phyloP scores from a whole-genome alignment of 805 yeast genomes.

The Starmerella sirachaensis region DNA sequence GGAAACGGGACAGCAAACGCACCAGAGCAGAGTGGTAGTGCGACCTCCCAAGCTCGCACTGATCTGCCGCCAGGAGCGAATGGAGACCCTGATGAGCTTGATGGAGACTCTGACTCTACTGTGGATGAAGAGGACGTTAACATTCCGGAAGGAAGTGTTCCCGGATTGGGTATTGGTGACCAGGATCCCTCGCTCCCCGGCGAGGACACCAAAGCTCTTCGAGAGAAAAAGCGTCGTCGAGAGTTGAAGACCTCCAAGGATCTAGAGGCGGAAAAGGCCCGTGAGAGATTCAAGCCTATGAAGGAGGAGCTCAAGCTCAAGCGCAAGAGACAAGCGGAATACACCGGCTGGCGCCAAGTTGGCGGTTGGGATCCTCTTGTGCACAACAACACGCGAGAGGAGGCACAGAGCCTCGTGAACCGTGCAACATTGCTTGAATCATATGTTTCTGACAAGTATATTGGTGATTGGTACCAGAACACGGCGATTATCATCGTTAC shows the following conservation, averaged over 20 bases:
- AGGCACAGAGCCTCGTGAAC: conserved; percentile 60
- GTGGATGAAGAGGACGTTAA: conserved; percentile 8
- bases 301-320: conserved; percentile 31
- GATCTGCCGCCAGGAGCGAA: too few species aligned
- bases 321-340: conserved; percentile 46
- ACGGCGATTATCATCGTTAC: conserved; percentile 59
- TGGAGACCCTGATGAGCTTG: neutral
- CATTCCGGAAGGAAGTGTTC: conserved; percentile 21
- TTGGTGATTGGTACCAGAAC: conserved; percentile 96
- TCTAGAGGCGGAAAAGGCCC: conserved; percentile 11
- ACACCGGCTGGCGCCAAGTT: conserved; percentile 89
- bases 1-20: too few species aligned
- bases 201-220: conserved; percentile 2
- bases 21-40: too few species aligned
- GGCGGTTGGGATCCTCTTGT: conserved; percentile 68
- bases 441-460: conserved; percentile 58
- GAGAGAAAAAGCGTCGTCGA: neutral
- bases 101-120: neutral
- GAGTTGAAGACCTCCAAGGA: conserved; percentile 4
- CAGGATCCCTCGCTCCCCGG: conserved; percentile 21
- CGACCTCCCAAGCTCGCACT: too few species aligned
- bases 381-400: conserved; percentile 28
- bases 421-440: conserved; percentile 64
- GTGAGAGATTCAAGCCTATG: conserved; percentile 5
- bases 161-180: conserved; percentile 22